Evolutionary conservation across 768 basidiomycete genomes (phyloP), one percentile per base, ranked within the genome.

Genomic region (Termitomyces sp.): DNA sequence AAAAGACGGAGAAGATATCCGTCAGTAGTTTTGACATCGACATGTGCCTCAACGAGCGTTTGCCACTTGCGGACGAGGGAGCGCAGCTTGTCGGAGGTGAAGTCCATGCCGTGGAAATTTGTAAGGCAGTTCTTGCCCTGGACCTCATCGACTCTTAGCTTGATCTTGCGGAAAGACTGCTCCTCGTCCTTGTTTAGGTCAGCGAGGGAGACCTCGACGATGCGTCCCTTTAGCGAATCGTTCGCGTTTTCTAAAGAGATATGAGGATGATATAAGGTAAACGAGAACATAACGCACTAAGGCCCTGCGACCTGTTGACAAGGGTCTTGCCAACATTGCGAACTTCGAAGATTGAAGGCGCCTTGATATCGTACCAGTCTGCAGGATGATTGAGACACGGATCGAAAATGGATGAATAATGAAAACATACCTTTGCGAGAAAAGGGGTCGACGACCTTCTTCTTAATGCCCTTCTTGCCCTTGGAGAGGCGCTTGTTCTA

Each of bases 41-140:
- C 91, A 73, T 94, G 92, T 40, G 97, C 97, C 79, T 98, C 97
- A 68, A 99, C 95, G 70, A 98, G 90, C 20, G 96, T 87, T 78
- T 98, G 97, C 97, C 97, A 99, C 79, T 98, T 99, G 74, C 96
- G 92, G 67, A 99, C 97, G 70, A 99, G 94, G 52, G 97, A 98
- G 57, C 97, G 94, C 64, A 98, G 88, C 79, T 98, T 98, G 87
- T 99, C 97, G 58, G 96, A 97, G 61, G 97, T 98, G 80, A 99
- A 98, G 80, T 96, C 93, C 96, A 99, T 98, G 73, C 97, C 97
- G 76, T 96, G 91, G 92, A 99, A 99, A 78, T 95, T 96, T 74
- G 97, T 98, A 56, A 98, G 84, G 82, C 94, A 97, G 83, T 94
- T 97, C 83, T 95, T 96, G 79, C 97, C 97, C 79, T 97, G 90